These are phyloP conservation scores for Penicillium paradoxum DNA, from an alignment of 495 filamentous ascomycete species.

Conservation along the genomic window DNA sequence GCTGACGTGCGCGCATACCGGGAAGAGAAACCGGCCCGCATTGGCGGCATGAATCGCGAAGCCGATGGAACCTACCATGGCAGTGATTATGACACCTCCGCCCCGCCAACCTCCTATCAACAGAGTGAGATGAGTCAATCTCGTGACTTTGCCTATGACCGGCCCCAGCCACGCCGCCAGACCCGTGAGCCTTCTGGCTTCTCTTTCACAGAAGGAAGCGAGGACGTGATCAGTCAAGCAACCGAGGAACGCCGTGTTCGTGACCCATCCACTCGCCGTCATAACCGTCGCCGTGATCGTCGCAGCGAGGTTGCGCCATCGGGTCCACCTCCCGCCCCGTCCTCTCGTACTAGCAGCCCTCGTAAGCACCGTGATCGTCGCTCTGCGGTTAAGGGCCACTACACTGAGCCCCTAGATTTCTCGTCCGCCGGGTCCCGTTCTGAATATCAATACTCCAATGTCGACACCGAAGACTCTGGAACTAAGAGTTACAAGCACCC, in stretches of 20 bases:
- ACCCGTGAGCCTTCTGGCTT: slow-evolving; percentile 37
- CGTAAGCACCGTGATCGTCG: slow-evolving; percentile 32
- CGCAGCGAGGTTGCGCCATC: slow-evolving; percentile 15
- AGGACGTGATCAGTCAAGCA: slow-evolving; percentile 50
- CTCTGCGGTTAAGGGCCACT: slow-evolving; percentile 43
- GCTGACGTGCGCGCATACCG: slow-evolving; percentile 75
- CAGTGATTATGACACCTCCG: slow-evolving; percentile 51
- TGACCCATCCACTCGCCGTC: slow-evolving; percentile 33
- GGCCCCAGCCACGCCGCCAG: slow-evolving; percentile 14
- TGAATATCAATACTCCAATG: slow-evolving; percentile 45
- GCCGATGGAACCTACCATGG: slow-evolving; percentile 70
- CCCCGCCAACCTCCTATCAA: slow-evolving; percentile 44
- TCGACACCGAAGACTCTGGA: slow-evolving; percentile 55
- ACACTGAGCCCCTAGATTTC: slow-evolving; percentile 53
- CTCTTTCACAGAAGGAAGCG: slow-evolving; percentile 49
- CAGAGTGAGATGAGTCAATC: slow-evolving; percentile 50
- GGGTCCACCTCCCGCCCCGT: slow-evolving; percentile 22
- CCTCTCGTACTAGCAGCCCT: slow-evolving; percentile 36
- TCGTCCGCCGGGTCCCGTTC: slow-evolving; percentile 41
- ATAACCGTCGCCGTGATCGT: slow-evolving; percentile 33
- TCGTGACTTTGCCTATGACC: slow-evolving; percentile 42
- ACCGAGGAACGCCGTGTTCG: slow-evolving; percentile 45
- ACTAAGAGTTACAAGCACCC: slow-evolving; percentile 79
- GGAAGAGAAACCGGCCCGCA: slow-evolving; percentile 73
- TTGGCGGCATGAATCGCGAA: slow-evolving; percentile 79